A percentile compares a stretch with the other conserved stretches of the same genome.
Conservation (phyloP, 2,329 filamentous ascomycete species). For the Epichloe typhina region DNA sequence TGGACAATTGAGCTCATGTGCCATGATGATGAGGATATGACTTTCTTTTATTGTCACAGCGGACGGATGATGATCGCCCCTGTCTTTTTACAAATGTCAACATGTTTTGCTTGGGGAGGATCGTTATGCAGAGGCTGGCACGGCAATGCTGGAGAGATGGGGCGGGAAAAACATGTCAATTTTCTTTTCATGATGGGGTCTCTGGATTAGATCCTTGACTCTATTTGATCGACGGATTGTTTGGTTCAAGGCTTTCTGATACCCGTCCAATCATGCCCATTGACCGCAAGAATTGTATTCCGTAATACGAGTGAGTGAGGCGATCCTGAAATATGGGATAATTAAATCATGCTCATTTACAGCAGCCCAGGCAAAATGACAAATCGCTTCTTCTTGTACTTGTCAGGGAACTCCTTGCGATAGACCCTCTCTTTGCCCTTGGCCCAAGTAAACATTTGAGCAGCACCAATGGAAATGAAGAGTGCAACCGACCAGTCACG, state of each 20-base stretch:
- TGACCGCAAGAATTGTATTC: too few relatives aligned
- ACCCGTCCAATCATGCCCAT: too few relatives aligned
- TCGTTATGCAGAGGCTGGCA: not conserved
- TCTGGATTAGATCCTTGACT: too few relatives aligned
- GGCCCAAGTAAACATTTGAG: conserved; percentile 79
- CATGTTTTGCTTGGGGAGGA: not conserved
- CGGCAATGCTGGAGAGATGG: not conserved
- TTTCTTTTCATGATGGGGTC: too few relatives aligned
- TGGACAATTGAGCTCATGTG: not conserved
- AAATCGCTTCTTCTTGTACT: conserved; percentile 90
- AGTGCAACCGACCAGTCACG: conserved; percentile 65
- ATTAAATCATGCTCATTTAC: conserved; percentile 24
- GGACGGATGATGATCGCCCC: not conserved
- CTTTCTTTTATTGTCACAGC: not conserved
- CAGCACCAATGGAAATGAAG: conserved; percentile 60
- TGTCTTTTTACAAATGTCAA: not conserved
- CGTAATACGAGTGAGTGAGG: too few relatives aligned
- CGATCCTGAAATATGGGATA: too few relatives aligned
- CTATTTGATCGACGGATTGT: too few relatives aligned
- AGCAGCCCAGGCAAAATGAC: conserved; percentile 69
- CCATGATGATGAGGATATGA: not conserved
- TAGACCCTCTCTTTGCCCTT: conserved; percentile 86
- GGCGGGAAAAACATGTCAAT: not conserved
- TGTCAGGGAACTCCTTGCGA: conserved; percentile 79
- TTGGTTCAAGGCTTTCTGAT: too few relatives aligned